Percentiles rank a stretch among this genome's conserved stretches.
These are phyloP conservation scores for Yamagishiella unicocca DNA, from an alignment of 139 green algal genomes.

Conservation along the genomic window DNA sequence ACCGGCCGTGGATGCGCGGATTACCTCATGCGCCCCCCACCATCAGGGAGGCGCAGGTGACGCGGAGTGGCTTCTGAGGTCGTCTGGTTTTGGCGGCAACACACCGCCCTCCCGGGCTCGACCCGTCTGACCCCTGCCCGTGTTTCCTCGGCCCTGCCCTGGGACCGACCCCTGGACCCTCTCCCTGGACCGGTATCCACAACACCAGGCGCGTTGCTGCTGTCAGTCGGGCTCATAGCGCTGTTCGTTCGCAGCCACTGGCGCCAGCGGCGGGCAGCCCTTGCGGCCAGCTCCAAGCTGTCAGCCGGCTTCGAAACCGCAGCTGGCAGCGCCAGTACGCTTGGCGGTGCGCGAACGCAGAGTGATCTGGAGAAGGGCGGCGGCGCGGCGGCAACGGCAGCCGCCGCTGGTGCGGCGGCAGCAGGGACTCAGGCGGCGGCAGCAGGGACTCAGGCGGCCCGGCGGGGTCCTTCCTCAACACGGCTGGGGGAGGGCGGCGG, in stretches of 20 bases:
- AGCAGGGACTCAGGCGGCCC: neutral
- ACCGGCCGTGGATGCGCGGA: too few species aligned
- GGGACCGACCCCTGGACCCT: too few species aligned
- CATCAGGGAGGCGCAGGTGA: too few species aligned
- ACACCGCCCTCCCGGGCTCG: too few species aligned
- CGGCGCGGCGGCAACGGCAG: slow-evolving; percentile 14
- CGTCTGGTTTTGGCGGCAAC: too few species aligned
- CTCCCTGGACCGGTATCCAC: neutral
- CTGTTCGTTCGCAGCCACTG: neutral
- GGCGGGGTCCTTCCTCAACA: too few species aligned
- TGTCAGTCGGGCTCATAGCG: neutral
- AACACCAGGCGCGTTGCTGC: neutral
- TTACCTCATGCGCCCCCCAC: too few species aligned
- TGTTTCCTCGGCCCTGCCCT: too few species aligned
- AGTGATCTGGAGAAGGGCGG: slow-evolving; percentile 5
- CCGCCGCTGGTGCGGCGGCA: neutral
- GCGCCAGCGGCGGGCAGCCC: neutral
- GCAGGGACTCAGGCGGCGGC: neutral
- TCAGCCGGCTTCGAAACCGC: neutral
- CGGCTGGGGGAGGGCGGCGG: neutral
- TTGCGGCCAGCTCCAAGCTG: neutral
- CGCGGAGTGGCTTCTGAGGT: too few species aligned
- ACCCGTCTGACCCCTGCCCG: too few species aligned
- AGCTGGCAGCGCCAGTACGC: neutral
- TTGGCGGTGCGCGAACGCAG: too few species aligned